These are phyloP conservation scores for Stemphylium beticola DNA, from an alignment of 2,329 filamentous ascomycete genomes.

Conservation along the genomic window DNA sequence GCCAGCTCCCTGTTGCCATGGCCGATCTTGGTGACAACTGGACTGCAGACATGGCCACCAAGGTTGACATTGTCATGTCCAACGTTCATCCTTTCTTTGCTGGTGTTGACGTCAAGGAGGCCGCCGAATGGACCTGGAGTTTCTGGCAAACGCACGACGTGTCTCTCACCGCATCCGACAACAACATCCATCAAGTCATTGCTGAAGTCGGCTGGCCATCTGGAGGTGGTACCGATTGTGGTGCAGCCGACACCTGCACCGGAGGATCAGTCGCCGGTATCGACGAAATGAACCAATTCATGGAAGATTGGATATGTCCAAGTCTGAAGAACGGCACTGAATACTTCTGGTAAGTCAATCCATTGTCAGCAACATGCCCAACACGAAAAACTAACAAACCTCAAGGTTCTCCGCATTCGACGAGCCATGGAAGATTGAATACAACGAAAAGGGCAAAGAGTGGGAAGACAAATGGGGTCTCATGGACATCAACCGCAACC, in stretches of 20 bases:
- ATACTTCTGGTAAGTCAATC: conserved; percentile 78
- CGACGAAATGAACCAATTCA: conserved; percentile 81
- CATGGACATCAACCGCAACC: conserved; percentile 80
- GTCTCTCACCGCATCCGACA: conserved; percentile 60
- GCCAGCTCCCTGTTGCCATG: conserved; percentile 80
- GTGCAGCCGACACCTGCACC: conserved; percentile 62
- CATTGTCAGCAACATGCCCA: neutral
- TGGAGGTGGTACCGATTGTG: conserved; percentile 80
- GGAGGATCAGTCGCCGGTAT: conserved; percentile 79
- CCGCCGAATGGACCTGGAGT: conserved; percentile 78
- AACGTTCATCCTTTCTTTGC: conserved; percentile 98
- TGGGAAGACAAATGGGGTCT: conserved; percentile 98
- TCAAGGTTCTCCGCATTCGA: conserved; percentile 88
- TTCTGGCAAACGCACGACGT: conserved; percentile 81
- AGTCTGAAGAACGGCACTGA: conserved; percentile 81
- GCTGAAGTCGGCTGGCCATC: conserved; percentile 92
- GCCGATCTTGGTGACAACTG: conserved; percentile 91
- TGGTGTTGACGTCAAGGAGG: conserved; percentile 70
- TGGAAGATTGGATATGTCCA: conserved; percentile 83
- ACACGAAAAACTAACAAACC: conserved; percentile 8
- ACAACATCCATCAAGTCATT: conserved; percentile 72
- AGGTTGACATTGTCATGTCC: conserved; percentile 89
- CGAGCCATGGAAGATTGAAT: conserved; percentile 89
- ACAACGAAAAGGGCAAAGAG: conserved; percentile 68
- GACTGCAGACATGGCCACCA: conserved; percentile 70